A percentile compares a stretch with the other conserved stretches of the same genome.
phyloP scores from a whole-genome alignment of 345 rosid species.

The Murraya paniculata region DNA sequence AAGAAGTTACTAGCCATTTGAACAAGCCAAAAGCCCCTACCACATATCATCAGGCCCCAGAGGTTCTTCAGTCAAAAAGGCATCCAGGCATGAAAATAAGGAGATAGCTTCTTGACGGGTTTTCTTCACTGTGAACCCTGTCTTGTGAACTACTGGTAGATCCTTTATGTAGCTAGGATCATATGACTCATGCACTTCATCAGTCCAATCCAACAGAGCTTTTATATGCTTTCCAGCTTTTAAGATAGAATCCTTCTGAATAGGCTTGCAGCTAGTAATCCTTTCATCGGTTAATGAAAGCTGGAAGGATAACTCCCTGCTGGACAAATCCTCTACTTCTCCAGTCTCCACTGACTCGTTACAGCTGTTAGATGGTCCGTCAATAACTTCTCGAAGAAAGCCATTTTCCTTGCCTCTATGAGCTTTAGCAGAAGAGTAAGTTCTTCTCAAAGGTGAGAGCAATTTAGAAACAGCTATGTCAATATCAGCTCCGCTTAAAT shows the following conservation, averaged over 20 bases:
- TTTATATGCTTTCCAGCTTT: constrained; percentile 44
- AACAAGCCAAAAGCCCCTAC: constrained; percentile 30
- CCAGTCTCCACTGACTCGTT: constrained; percentile 30
- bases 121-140: constrained; percentile 60
- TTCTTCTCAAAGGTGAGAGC: constrained; percentile 63
- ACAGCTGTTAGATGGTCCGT: constrained; percentile 42
- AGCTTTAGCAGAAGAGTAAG: constrained; percentile 36
- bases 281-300: constrained; percentile 45
- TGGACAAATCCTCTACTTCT: constrained; percentile 39
- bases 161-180: constrained; percentile 73
- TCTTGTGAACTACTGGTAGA: constrained; percentile 72
- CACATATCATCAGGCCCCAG: constrained; percentile 96
- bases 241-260: constrained; percentile 45
- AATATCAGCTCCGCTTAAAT: constrained; percentile 60
- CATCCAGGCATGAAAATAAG: constrained; percentile 91
- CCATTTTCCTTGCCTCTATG: constrained; percentile 50
- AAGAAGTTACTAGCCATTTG: background rate
- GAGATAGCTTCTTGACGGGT: constrained; percentile 78
- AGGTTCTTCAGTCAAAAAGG: constrained; percentile 91
- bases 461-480: constrained; percentile 43
- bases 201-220: constrained; percentile 68
- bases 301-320: constrained; percentile 34
- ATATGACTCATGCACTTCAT: constrained; percentile 53
- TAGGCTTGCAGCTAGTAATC: constrained; percentile 35
- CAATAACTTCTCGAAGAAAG: constrained; percentile 36